These are phyloP conservation scores for Salvia miltiorrhiza DNA, from an alignment of 257 asterid genomes.

Conservation along the genomic window DNA sequence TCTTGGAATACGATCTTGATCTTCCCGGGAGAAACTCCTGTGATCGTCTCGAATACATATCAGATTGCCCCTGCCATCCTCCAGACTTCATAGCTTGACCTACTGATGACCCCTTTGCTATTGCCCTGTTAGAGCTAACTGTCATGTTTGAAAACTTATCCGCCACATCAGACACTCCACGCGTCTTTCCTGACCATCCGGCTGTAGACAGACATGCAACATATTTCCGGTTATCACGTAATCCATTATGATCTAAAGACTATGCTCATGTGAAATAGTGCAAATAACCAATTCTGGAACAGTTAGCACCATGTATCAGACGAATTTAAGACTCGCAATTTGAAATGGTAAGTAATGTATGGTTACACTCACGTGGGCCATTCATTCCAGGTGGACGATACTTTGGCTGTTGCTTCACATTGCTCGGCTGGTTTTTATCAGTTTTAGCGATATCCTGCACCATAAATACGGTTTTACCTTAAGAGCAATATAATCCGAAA, in stretches of 20 bases:
- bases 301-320: too few species aligned
- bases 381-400: constrained; percentile 75
- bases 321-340: not conserved
- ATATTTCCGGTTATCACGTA: not conserved
- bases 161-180: constrained; percentile 43
- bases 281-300: not conserved
- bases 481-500: not conserved
- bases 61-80: constrained; percentile 65
- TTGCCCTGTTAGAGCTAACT: constrained; percentile 33
- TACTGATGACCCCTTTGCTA: constrained; percentile 35
- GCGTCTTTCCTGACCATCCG: constrained; percentile 30
- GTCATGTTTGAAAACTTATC: constrained; percentile 55
- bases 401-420: constrained; percentile 55
- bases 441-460: constrained; percentile 35
- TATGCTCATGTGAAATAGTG: not conserved
- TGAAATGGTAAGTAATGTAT: not conserved
- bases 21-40: constrained; percentile 57
- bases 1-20: constrained; percentile 47
- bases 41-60: constrained; percentile 45
- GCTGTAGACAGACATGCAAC: constrained; percentile 23
- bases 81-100: constrained; percentile 83
- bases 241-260: not conserved
- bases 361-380: constrained; percentile 42
- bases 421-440: constrained; percentile 39
- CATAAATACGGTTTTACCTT: not conserved